Evolutionary conservation across 208 protist genomes (phyloP).

Genomic region (Blechomonas ayalai): DNA sequence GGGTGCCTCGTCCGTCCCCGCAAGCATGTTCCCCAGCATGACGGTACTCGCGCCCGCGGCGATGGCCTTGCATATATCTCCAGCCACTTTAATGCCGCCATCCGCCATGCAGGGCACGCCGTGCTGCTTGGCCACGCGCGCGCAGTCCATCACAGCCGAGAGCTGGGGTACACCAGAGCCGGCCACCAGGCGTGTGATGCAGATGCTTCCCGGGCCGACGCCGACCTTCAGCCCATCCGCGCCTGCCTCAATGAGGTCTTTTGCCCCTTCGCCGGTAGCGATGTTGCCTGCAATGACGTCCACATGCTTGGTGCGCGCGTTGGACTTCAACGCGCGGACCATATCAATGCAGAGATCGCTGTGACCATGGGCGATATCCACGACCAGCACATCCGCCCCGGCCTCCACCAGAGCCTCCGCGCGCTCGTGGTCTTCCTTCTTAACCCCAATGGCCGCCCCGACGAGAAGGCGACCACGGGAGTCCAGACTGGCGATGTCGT

Average conservation of each 20-base stretch:
- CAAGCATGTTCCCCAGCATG: slow-evolving; percentile 89
- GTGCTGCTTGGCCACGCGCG: slow-evolving; percentile 45
- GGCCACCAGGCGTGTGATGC: slow-evolving; percentile 84
- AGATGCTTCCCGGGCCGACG: slow-evolving; percentile 84
- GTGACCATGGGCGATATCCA: slow-evolving; percentile 91
- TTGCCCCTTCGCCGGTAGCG: slow-evolving; percentile 63
- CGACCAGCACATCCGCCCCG: slow-evolving; percentile 79
- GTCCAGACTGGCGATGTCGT: slow-evolving; percentile 69
- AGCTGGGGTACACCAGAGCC: slow-evolving; percentile 85
- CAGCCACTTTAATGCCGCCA: slow-evolving; percentile 72
- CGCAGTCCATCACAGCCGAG: slow-evolving; percentile 70
- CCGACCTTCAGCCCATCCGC: slow-evolving; percentile 89
- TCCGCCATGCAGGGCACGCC: slow-evolving; percentile 87
- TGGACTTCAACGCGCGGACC: slow-evolving; percentile 60
- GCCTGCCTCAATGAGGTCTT: slow-evolving; percentile 82
- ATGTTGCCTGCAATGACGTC: slow-evolving; percentile 90
- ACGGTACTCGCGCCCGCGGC: slow-evolving; percentile 81
- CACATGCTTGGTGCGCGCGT: slow-evolving; percentile 44
- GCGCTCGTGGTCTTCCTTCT: slow-evolving; percentile 60
- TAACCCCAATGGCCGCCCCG: slow-evolving; percentile 82
- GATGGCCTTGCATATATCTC: slow-evolving; percentile 88
- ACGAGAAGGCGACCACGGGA: slow-evolving; percentile 65
- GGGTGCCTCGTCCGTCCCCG: slow-evolving; percentile 85
- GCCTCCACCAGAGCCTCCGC: slow-evolving; percentile 56
- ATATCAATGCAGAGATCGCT: slow-evolving; percentile 82